Conservation (phyloP, 345 rosid genomes). For the Eucalyptus camaldulensis region DNA sequence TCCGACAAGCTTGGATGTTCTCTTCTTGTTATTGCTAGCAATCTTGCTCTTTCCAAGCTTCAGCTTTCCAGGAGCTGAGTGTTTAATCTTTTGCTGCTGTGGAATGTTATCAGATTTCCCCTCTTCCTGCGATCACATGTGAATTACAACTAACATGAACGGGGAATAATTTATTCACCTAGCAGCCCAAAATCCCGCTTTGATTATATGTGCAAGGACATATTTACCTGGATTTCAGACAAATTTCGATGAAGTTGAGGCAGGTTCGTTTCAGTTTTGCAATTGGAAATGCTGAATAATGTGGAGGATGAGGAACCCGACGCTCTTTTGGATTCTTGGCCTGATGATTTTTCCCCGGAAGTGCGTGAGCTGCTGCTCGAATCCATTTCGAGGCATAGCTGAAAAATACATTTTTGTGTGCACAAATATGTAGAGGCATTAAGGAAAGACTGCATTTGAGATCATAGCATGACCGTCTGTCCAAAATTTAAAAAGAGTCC, state of each 20-base stretch:
- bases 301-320: conserved; percentile 8
- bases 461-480: not conserved
- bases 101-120: not conserved
- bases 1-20: not conserved
- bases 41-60: not conserved
- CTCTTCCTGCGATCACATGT: not conserved
- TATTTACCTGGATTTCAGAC: conserved; percentile 11
- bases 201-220: not conserved
- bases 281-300: not conserved
- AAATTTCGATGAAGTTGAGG: not conserved
- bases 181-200: not conserved
- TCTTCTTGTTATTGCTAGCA: not conserved
- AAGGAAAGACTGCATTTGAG: not conserved
- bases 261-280: not conserved
- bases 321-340: conserved; percentile 29
- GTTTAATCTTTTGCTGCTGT: not conserved
- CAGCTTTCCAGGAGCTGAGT: not conserved
- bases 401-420: not conserved
- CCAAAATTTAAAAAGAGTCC: not conserved
- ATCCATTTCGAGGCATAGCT: conserved; percentile 72
- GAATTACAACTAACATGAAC: not conserved
- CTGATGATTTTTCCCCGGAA: conserved; percentile 37
- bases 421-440: not conserved
- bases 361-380: conserved; percentile 32
- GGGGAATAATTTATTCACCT: not conserved